A percentile compares a stretch with the other conserved stretches of the same genome.
Evolutionary conservation across 1,284 basidiomycete genomes (phyloP).

Genomic region (Ceratobasidium theobromae): DNA sequence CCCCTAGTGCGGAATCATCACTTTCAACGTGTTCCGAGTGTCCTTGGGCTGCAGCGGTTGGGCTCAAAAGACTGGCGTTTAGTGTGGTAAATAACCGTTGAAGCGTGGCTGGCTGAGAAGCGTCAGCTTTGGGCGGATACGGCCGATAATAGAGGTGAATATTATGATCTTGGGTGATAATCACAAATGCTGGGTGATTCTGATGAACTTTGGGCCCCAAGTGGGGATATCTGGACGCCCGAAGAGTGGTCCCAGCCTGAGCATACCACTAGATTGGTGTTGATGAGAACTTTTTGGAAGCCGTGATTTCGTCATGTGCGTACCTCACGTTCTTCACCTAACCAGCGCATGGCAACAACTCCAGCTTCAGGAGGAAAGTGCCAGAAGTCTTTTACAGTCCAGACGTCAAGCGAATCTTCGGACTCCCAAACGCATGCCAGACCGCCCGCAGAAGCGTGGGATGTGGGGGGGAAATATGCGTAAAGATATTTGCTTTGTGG

Average conservation of each 20-base stretch:
- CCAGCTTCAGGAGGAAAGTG: slow-evolving; percentile 53
- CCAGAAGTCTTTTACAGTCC: slow-evolving; percentile 64
- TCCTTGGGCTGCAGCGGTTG: slow-evolving; percentile 8
- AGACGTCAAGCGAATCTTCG: slow-evolving; percentile 57
- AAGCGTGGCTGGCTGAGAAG: background rate
- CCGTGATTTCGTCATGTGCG: slow-evolving; percentile 32
- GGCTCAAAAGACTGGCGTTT: slow-evolving; percentile 9
- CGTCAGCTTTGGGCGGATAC: background rate
- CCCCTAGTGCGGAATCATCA: slow-evolving; percentile 41
- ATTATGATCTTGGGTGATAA: slow-evolving; percentile 58
- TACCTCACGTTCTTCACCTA: slow-evolving; percentile 61
- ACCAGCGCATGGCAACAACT: slow-evolving; percentile 63
- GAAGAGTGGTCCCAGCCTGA: slow-evolving; percentile 19
- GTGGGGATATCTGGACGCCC: slow-evolving; percentile 36
- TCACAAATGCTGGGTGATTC: slow-evolving; percentile 54
- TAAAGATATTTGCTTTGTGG: slow-evolving; percentile 65
- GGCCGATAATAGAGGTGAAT: slow-evolving; percentile 20
- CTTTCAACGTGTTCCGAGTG: background rate
- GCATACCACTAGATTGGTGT: slow-evolving; percentile 25
- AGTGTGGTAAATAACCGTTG: slow-evolving; percentile 7
- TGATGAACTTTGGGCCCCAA: slow-evolving; percentile 48
- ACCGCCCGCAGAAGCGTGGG: slow-evolving; percentile 56
- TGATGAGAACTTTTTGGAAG: background rate
- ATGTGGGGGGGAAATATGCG: slow-evolving; percentile 59
- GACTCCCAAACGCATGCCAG: slow-evolving; percentile 66